A percentile compares a stretch with the other conserved stretches of the same genome.
These are phyloP conservation scores for Roridomyces roridus DNA, from an alignment of 768 basidiomycete genomes.

Conservation along the genomic window DNA sequence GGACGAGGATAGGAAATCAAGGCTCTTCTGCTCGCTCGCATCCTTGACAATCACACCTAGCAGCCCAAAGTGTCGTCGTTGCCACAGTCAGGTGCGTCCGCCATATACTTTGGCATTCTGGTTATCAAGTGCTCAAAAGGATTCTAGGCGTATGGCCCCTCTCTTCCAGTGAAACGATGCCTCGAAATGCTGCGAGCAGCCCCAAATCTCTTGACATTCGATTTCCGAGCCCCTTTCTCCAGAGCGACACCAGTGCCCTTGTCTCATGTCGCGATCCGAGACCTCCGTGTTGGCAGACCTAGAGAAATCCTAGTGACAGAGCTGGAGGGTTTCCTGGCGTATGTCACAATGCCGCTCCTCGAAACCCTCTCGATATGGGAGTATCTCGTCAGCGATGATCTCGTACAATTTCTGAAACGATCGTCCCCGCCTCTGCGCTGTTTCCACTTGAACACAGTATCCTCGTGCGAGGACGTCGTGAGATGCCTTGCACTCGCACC, in stretches of 20 bases:
- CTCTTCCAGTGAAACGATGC: no score
- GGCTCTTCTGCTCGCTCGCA: neutral
- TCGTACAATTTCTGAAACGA: no score
- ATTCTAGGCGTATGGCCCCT: no score
- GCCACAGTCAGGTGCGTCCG: neutral
- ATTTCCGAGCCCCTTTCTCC: neutral
- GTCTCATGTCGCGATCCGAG: neutral
- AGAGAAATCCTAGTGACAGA: neutral
- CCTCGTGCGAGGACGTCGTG: no score
- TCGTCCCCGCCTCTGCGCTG: no score
- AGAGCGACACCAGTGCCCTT: neutral
- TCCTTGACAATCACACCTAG: neutral
- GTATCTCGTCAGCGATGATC: no score
- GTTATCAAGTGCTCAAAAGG: no score
- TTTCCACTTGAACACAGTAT: no score
- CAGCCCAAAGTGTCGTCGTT: neutral
- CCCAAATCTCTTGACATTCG: no score
- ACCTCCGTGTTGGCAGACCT: neutral
- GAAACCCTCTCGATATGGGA: neutral
- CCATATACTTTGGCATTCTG: neutral
- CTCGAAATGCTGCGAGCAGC: neutral
- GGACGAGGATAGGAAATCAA: neutral
- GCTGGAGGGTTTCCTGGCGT: neutral
- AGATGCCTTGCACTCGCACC: no score
- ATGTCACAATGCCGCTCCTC: slow-evolving; percentile 3